Evolutionary conservation across 2,329 filamentous ascomycete genomes (phyloP), one percentile per base, ranked within the genome.

Genomic region (Fusarium sp.): DNA sequence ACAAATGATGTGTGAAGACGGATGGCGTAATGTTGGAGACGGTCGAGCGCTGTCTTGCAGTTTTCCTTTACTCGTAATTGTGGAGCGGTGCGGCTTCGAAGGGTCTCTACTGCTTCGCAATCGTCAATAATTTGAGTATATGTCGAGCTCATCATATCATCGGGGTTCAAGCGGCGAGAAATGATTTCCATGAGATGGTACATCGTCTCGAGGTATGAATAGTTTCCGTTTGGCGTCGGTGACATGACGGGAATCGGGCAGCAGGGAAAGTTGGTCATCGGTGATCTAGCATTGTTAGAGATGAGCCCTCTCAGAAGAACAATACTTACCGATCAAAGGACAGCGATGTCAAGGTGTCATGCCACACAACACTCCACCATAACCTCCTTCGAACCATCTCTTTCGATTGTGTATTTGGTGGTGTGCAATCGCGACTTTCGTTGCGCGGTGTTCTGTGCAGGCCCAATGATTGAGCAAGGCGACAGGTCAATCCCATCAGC

Each of bases 291-390:
- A 40, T 53, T 15, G 48, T 68, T 71, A 48, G 73, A 47, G 29
- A 12, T 38, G 52, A 54, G 38, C 51, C 25, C 13, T 29, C 12
- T 6, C 7, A 1, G 5, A 8, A 6, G 7, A 25, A 2, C 12
- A 38, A 15, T 12, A 60, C 79, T 71, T 79, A 87, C 85, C 89
- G 83, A 71, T 91, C 89, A 75, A 91, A 91, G 0, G 89, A 91
- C 3, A 91, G 78, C 1, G 89, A 91, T 0, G 88, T 90, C 22
- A 91, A 79, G 8, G 87, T 90, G 60, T 91, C 89, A 69, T 91
- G 89, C 89, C 89, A 91, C 12, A 89, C 84, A 70, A 87, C 89
- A 7, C 87, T 90, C 89, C 89, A 87, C 88, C 88, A 88, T 45
- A 90, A 77, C 54, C 85, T 86, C 40, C 86, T 81, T 30, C 88